Percentiles rank a stretch among this genome's conserved stretches.
These are phyloP conservation scores for Entophlyctis luteolus DNA, from an alignment of 192 early-diverging fungal species.

Conservation along the genomic window DNA sequence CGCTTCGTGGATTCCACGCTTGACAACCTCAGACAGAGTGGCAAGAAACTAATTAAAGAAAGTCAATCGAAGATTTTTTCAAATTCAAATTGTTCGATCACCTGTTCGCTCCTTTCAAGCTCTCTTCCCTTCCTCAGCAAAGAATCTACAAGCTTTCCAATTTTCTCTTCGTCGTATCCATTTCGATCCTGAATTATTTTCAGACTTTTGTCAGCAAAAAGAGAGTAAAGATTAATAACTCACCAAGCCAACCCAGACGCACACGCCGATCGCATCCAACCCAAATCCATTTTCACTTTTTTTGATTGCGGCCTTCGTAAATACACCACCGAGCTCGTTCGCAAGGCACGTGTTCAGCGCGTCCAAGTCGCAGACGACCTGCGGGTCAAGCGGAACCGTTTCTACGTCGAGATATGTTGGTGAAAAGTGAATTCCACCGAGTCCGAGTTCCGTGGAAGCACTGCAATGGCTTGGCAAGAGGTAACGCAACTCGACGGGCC, in stretches of 20 bases:
- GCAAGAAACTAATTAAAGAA: slow-evolving; percentile 3
- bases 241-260: no score
- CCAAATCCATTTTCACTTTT: no score
- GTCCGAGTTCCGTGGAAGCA: no score
- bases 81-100: slow-evolving; percentile 1
- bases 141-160: neutral
- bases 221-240: no score
- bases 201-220: no score
- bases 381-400: neutral
- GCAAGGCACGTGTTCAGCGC: slow-evolving; percentile 2
- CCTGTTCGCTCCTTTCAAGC: slow-evolving; percentile 9
- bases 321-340: neutral
- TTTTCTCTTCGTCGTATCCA: neutral
- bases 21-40: slow-evolving; percentile 5
- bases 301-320: no score
- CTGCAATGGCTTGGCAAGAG: no score
- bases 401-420: neutral
- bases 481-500: no score
- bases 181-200: no score
- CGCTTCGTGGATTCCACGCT: slow-evolving; percentile 9
- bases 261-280: no score
- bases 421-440: slow-evolving; percentile 9
- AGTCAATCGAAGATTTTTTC: neutral
- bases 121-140: slow-evolving; percentile 12
- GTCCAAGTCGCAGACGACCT: slow-evolving; percentile 5